Base-by-base conservation (phyloP, 2,329 filamentous ascomycete genomes). In the Dothiorella sarmentorum region DNA sequence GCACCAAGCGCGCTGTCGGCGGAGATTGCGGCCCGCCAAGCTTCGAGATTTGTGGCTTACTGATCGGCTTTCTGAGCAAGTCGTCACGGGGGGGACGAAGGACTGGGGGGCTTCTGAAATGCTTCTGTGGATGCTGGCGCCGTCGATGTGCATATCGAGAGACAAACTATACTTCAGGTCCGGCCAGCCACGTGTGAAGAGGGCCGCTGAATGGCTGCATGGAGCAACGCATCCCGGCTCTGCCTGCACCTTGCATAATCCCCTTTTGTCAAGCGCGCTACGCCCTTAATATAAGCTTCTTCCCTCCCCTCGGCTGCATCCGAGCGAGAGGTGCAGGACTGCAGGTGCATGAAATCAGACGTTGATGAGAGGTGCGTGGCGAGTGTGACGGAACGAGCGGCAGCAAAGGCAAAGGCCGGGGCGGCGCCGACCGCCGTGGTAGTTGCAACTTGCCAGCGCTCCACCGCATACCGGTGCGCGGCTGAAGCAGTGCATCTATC, bases 221-320 rank as follows among this genome's bases (percentile, higher is more conserved):
- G 22, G 33, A 40, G 49, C 24, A 53, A 38, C 35, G 20, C 49
- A 53, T 29, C 49, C 49, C 35, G 35, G 49, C 33, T n/a, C n/a
- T 9, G 24, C 22, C 15, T n/a, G 11, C n/a, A n/a, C 49, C 49
- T 40, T 38, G 49, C 49, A 53, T 53, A 53, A 53, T 40, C 49
- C 40, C 49, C 33, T 40, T 53, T 38, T 20, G 22, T 29, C 13
- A 40, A 40, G 18, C 29, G 24, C 45, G 27, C 29, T 24, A 11
- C 37, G 35, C 35, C 49, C 49, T 53, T 38, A 38, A 53, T 53
- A 53, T 40, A 53, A 53, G 49, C 49, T 53, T 53, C 49, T 53
- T 26, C 7, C 35, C 22, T 38, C 22, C 49, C 40, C 49, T 53
- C 49, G 49, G 49, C 49, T 18, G 33, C 49, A 53, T 40, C 49